Base-by-base conservation (phyloP, 257 asterid genomes). In the Solanum pinnatisectum region DNA sequence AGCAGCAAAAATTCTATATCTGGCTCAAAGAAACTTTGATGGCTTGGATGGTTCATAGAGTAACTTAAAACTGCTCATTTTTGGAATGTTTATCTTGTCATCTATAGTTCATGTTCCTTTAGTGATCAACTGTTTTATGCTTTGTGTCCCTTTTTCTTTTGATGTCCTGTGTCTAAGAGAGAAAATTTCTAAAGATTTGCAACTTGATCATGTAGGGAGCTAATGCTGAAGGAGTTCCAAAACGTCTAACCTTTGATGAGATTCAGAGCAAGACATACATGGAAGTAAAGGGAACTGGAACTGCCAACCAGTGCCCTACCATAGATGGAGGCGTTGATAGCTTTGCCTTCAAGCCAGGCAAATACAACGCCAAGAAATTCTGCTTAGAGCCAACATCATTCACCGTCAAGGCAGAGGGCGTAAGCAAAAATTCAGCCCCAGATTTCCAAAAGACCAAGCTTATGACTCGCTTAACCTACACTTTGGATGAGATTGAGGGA, bases 221-320 rank as follows among this genome's bases (percentile, higher is more conserved):
- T 52, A 92, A 76, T 82, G 99, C 99, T 15, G 99, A 97, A 89
- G 98, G 98, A 83, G 92, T 9, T 52, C 96, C 98, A 6, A 97
- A 93, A 87, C 89, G 99, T 89, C 94, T 97, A 22, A 97, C 99
- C 49, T 97, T 22, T 39, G 99, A 96, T 2, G 99, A 96, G 89
- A 95, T 97, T 46, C 99, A 97, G 89, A 97, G 99, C 93, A 93
- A 95, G 93, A 97, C 99, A 25, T 96, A 96, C 95, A 10, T 92
- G 7, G 99, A 97, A 90, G 99, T 97, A 83, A 97, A 96, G 89
- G 99, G 99, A 35, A 92, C 96, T 11, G 99, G 99, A 59, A 96
- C 99, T 4, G 99, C 99, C 1, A 97, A 97, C 94, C 99, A 97
- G 87, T 97, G 99, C 95, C 99, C 99, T n/a, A 95, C 97, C 88